Evolutionary conservation across 345 rosid species (phyloP).

Genomic region (Heritiera fomes): DNA sequence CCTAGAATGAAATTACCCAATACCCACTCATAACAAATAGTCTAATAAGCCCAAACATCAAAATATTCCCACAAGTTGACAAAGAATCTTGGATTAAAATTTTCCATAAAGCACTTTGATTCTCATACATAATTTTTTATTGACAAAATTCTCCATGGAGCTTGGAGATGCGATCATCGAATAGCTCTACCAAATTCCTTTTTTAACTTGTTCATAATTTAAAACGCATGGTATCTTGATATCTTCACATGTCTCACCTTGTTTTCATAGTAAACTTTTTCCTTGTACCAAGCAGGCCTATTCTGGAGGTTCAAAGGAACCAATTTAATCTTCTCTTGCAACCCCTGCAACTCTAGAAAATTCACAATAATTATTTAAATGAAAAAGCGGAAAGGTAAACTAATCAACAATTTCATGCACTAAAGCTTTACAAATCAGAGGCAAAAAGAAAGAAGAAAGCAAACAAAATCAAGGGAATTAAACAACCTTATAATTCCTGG

Average conservation of each 20-base stretch:
- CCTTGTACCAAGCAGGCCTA: conserved; percentile 89
- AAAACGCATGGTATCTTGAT: not conserved
- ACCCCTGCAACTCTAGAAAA: conserved; percentile 49
- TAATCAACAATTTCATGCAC: conserved; percentile 3
- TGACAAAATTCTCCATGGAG: not conserved
- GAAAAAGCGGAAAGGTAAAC: not conserved
- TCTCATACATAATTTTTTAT: not conserved
- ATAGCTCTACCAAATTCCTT: not conserved
- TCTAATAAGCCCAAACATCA: not conserved
- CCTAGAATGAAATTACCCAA: not conserved
- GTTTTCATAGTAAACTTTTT: conserved; percentile 74
- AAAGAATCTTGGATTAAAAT: not conserved
- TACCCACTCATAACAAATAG: not conserved
- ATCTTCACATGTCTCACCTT: conserved; percentile 48
- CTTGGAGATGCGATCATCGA: not conserved
- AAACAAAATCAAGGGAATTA: not conserved
- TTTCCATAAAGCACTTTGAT: not conserved
- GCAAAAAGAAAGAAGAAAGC: not conserved
- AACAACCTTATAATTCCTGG: conserved; percentile 81
- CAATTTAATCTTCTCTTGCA: conserved; percentile 75
- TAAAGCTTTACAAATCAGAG: not conserved
- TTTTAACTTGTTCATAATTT: not conserved
- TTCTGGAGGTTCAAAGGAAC: conserved; percentile 74
- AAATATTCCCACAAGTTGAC: conserved; percentile 1
- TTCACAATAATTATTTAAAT: not conserved